Evolutionary conservation across 257 asterid genomes (phyloP).

Genomic region (Solanum sparsipilum): DNA sequence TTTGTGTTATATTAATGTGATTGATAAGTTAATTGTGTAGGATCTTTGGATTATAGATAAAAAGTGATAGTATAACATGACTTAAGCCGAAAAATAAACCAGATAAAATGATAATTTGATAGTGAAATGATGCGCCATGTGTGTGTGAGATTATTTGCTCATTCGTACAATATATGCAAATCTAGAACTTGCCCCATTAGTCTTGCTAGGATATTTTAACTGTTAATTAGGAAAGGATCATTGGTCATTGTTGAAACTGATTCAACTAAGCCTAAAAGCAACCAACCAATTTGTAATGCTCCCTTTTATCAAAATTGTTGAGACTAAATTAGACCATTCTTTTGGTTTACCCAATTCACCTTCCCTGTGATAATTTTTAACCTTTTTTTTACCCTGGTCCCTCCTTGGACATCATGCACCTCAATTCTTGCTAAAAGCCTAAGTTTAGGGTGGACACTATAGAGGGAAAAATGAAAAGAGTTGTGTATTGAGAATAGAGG

Average conservation of each 20-base stretch:
- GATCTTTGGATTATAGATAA: neutral
- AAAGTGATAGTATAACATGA: neutral
- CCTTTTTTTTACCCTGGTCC: too few species aligned
- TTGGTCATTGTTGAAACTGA: too few species aligned
- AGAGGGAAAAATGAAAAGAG: too few species aligned
- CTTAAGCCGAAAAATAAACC: neutral
- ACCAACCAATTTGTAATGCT: too few species aligned
- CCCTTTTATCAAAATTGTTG: neutral
- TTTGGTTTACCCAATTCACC: neutral
- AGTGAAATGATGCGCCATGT: neutral
- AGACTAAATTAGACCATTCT: neutral
- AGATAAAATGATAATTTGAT: neutral
- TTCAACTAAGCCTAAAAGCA: neutral
- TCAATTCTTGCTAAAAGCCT: too few species aligned
- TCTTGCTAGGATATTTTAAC: neutral
- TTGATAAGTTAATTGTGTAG: neutral
- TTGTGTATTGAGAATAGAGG: too few species aligned
- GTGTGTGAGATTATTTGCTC: neutral
- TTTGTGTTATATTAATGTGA: neutral
- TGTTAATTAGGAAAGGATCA: neutral
- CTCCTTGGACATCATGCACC: too few species aligned
- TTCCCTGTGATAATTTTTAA: too few species aligned
- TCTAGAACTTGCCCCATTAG: neutral
- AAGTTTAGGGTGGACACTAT: too few species aligned
- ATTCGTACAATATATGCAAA: neutral